Conservation (phyloP, 371 early-diverging fungal species). For the Smittium culicis region DNA sequence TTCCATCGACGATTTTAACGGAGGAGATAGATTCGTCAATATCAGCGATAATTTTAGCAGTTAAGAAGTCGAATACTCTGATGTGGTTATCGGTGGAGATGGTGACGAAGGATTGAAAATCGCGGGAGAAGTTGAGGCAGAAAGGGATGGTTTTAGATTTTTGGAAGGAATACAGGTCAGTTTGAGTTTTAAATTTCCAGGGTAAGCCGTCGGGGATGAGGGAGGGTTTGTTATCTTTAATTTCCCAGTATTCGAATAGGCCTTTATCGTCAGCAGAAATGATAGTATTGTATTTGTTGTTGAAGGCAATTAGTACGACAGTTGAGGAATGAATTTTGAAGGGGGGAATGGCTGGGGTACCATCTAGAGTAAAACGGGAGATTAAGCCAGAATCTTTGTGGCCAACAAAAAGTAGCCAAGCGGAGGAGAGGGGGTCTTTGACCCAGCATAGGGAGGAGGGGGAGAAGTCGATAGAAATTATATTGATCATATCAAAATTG, state of each 20-base stretch:
- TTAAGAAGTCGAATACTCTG: constrained; percentile 66
- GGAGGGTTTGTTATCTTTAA: constrained; percentile 48
- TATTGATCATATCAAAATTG: constrained; percentile 96
- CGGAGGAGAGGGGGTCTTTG: constrained; percentile 58
- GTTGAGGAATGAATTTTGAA: constrained; percentile 56
- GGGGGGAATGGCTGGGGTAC: constrained; percentile 48
- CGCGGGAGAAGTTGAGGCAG: constrained; percentile 67
- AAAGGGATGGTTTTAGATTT: constrained; percentile 65
- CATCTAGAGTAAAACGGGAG: constrained; percentile 71
- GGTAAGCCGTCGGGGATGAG: constrained; percentile 37
- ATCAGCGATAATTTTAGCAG: constrained; percentile 75
- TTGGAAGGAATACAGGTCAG: constrained; percentile 87
- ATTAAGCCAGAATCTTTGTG: constrained; percentile 55
- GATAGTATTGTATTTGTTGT: constrained; percentile 54
- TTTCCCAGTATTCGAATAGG: constrained; percentile 85
- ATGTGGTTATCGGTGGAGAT: constrained; percentile 72
- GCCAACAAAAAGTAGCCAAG: constrained; percentile 64
- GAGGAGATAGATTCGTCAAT: constrained; percentile 79
- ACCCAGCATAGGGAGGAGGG: constrained; percentile 77
- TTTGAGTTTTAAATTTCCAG: constrained; percentile 77
- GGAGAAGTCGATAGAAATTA: constrained; percentile 61
- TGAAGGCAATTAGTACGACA: constrained; percentile 67
- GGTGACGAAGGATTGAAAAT: constrained; percentile 68
- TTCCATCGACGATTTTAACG: constrained; percentile 31
- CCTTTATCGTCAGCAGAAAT: constrained; percentile 73